Conservation (phyloP, 1,284 basidiomycete species). For the Leccinum olivaceoglutinosum region DNA sequence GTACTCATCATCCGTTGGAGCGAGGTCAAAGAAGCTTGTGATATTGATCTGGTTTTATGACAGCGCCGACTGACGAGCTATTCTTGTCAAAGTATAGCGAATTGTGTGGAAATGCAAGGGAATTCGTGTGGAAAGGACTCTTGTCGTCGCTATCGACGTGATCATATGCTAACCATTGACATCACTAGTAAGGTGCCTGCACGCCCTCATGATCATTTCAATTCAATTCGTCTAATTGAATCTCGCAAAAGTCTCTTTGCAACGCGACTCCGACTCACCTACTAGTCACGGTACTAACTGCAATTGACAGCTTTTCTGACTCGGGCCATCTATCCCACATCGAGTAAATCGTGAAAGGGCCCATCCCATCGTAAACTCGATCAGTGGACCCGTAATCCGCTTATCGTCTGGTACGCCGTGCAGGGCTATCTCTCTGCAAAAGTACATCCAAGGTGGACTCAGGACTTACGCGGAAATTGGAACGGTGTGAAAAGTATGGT, state of each 20-base stretch:
- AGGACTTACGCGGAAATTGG: too few relatives aligned
- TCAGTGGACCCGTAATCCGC: not conserved
- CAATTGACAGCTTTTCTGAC: not conserved
- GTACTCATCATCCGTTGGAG: not conserved
- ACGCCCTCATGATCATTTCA: not conserved
- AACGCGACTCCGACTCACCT: not conserved
- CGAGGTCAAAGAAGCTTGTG: not conserved
- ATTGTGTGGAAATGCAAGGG: conserved; percentile 65
- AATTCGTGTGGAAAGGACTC: conserved; percentile 71
- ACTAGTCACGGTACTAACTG: not conserved
- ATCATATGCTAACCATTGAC: not conserved
- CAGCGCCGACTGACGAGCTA: conserved; percentile 54
- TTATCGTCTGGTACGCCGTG: not conserved
- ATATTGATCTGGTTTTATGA: not conserved
- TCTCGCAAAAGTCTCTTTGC: not conserved
- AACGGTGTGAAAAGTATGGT: too few relatives aligned
- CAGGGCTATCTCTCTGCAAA: not conserved
- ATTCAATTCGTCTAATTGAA: not conserved
- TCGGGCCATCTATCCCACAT: not conserved
- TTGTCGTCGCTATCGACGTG: conserved; percentile 37
- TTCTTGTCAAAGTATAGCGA: conserved; percentile 73
- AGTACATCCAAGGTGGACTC: not conserved
- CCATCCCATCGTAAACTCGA: not conserved
- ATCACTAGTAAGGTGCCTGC: not conserved
- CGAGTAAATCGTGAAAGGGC: not conserved